A percentile compares a stretch with the other conserved stretches of the same genome.
Evolutionary conservation across 106 monocot genomes (phyloP).

Genomic region (Allium fistulosum): DNA sequence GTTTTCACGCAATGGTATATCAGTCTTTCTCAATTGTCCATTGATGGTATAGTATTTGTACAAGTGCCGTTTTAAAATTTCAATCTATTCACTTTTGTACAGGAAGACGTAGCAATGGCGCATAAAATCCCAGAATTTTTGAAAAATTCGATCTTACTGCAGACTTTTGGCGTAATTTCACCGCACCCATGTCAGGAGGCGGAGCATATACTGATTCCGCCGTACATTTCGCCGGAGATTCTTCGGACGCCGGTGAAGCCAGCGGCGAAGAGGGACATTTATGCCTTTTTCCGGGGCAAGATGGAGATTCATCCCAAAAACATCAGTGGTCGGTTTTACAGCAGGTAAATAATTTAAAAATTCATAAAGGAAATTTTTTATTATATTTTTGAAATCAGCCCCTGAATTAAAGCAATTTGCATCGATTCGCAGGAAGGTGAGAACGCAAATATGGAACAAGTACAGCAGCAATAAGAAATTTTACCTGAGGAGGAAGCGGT

Average conservation of each 20-base stretch:
- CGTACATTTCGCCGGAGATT: constrained; percentile 48
- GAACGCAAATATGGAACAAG: constrained; percentile 65
- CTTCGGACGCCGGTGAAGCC: constrained; percentile 28
- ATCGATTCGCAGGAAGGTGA: constrained; percentile 36
- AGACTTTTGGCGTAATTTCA: constrained; percentile 63
- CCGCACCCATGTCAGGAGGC: constrained; percentile 73
- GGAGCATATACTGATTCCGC: constrained; percentile 78
- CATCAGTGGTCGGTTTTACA: constrained; percentile 83
- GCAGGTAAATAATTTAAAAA: constrained; percentile 35
- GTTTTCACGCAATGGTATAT: constrained; percentile 85
- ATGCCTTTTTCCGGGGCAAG: constrained; percentile 82
- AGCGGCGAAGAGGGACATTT: constrained; percentile 51
- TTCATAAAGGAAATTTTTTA: too few species aligned
- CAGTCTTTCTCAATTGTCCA: too few species aligned
- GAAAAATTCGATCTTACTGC: constrained; percentile 52
- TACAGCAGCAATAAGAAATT: constrained; percentile 48
- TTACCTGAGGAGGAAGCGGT: constrained; percentile 56
- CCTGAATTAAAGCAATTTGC: too few species aligned
- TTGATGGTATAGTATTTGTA: background rate
- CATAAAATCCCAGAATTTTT: constrained; percentile 78
- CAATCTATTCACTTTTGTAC: background rate
- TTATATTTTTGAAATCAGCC: too few species aligned
- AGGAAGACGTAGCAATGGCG: constrained; percentile 68
- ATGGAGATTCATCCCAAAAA: constrained; percentile 99
- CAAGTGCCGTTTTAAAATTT: background rate